Base-by-base conservation (phyloP, 2,329 filamentous ascomycete species). In the Colletotrichum tanaceti region DNA sequence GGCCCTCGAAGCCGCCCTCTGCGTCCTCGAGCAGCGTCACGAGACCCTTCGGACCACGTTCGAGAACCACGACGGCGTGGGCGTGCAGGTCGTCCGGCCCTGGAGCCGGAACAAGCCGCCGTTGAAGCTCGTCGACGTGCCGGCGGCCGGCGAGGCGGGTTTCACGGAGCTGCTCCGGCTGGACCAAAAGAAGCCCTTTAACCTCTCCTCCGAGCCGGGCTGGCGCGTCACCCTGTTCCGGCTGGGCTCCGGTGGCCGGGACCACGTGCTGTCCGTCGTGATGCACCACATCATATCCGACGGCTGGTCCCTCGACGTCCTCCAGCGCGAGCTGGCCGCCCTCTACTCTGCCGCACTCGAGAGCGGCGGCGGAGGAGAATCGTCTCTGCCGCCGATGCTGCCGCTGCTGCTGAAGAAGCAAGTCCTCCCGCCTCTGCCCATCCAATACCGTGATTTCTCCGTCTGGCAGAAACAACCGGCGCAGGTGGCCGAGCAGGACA, bases 1-100 rank as follows among this genome's bases (percentile, higher is more conserved):
- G 2, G 72, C 72, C 1, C 70, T 73, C 2, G n/a, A 43, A 1
- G 20, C 28, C 6, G 67, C 72, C 0, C 43, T 73, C 0, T n/a
- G n/a, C 7, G 70, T 72, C 4, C 20, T 74, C 9, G 71, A 73
- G 58, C 22, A 59, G 39, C 72, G 72, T 2, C 73, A 74, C 38
- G 73, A 74, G 43, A 68, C 70, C 1, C 64, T 74, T 1, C 60
- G 73, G 10, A 74, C 73, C 0, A 73, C 72, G 1, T 73, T 74
- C 22, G 24, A 49, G n/a, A 43, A 16, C 16, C 41, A 24, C 3
- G 57, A 59, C 22, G 57, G 57, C 6, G 22, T 59, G 14, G 57
- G 57, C 24, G 18, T 59, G 41, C 57, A 59, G 16, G n/a, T 41
- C 4, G 50, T 74, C 9, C 58, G 57, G 3, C 65, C 71, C 0